Percentiles rank a stretch among this genome's conserved stretches.
Evolutionary conservation across 805 yeast species (phyloP).

Genomic region (Lachancea fermentati): DNA sequence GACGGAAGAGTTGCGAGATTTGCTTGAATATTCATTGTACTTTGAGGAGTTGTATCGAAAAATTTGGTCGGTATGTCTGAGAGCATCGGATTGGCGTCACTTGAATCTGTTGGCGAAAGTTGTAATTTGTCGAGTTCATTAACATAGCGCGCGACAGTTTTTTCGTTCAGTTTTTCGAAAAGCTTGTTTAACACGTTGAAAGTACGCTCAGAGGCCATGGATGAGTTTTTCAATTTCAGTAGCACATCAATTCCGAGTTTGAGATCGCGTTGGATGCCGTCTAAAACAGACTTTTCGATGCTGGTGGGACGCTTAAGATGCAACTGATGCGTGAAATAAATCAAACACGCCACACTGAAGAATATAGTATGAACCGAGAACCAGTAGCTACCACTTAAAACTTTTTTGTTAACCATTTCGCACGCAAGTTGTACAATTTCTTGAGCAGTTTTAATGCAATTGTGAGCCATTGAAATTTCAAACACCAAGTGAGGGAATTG

Average conservation of each 20-base stretch:
- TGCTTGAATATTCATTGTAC: neutral
- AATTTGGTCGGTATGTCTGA: too few species aligned
- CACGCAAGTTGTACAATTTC: constrained; percentile 76
- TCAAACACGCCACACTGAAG: constrained; percentile 81
- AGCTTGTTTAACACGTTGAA: constrained; percentile 69
- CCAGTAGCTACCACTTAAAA: constrained; percentile 85
- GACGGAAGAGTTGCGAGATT: neutral
- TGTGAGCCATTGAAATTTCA: constrained; percentile 68
- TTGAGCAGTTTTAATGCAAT: constrained; percentile 79
- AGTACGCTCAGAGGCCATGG: constrained; percentile 70
- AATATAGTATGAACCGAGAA: constrained; percentile 85
- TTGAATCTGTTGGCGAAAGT: neutral
- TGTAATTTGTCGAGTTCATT: constrained; percentile 7
- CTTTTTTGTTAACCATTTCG: constrained; percentile 66
- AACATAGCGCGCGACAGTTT: constrained; percentile 42
- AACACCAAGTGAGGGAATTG: constrained; percentile 45
- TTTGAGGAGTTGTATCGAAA: too few species aligned
- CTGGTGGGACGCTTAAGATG: constrained; percentile 9
- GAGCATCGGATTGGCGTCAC: neutral
- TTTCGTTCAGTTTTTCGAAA: constrained; percentile 68
- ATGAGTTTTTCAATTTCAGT: constrained; percentile 58
- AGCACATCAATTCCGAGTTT: constrained; percentile 65
- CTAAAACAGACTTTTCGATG: constrained; percentile 3
- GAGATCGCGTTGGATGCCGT: constrained; percentile 51
- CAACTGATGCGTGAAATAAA: constrained; percentile 41